Evolutionary conservation across 2,329 filamentous ascomycete genomes (phyloP).

Genomic region (Eutypella sp.): DNA sequence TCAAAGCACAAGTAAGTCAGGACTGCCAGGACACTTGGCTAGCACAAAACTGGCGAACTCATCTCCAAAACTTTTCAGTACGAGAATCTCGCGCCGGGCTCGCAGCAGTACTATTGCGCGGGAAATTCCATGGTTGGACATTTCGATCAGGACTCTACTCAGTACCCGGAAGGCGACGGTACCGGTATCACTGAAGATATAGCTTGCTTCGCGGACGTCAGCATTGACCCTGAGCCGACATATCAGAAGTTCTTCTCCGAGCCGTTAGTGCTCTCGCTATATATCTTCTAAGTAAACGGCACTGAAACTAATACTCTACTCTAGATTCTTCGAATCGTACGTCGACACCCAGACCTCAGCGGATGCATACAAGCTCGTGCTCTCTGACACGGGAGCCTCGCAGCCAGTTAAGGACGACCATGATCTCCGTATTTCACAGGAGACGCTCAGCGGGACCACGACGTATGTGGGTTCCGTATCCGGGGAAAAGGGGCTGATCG

Average conservation of each 20-base stretch:
- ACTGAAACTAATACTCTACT: neutral
- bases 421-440: conserved; percentile 28
- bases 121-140: conserved; percentile 28
- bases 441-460: conserved; percentile 24
- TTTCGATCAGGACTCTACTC: conserved; percentile 22
- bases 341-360: conserved; percentile 25
- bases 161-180: conserved; percentile 21
- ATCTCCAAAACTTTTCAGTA: conserved; percentile 10
- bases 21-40: no score
- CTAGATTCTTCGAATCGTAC: conserved; percentile 24
- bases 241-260: conserved; percentile 26
- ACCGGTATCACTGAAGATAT: conserved; percentile 15
- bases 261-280: neutral
- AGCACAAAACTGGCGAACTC: neutral
- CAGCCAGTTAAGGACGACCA: conserved; percentile 27
- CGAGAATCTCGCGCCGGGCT: conserved; percentile 27
- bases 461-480: conserved; percentile 26
- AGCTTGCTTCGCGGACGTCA: conserved; percentile 27
- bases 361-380: conserved; percentile 30
- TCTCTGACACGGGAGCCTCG: conserved; percentile 27
- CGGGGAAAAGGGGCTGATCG: conserved; percentile 27
- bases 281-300: no score
- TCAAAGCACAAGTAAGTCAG: conserved; percentile 14
- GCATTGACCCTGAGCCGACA: conserved; percentile 9
- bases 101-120: conserved; percentile 28